Percentiles rank a stretch among this genome's conserved stretches.
Conservation (phyloP, 2,329 filamentous ascomycete genomes). For the Fusarium buharicum region DNA sequence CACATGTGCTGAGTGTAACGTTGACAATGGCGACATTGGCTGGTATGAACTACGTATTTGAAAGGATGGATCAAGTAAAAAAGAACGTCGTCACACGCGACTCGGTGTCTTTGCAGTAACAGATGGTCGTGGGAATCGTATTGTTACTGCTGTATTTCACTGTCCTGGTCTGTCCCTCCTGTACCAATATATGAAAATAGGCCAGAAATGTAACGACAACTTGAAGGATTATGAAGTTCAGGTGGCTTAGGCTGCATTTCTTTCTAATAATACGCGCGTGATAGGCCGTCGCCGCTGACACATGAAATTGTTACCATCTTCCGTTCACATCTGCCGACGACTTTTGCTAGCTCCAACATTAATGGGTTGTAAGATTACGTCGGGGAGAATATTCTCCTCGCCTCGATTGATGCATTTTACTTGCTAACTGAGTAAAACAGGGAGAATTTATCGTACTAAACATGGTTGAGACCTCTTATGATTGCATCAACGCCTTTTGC, state of each 20-base stretch:
- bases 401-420: accelerated
- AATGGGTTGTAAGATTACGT: constrained; percentile 31
- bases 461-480: background rate
- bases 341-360: constrained; percentile 21
- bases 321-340: constrained; percentile 36
- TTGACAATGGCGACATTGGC: too few species aligned
- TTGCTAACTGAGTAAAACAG: accelerated
- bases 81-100: too few species aligned
- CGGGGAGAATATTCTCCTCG: constrained; percentile 24
- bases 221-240: too few species aligned
- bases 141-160: too few species aligned
- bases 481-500: constrained; percentile 21
- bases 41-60: too few species aligned
- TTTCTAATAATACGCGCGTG: background rate
- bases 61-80: too few species aligned
- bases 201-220: too few species aligned
- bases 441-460: background rate
- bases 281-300: constrained; percentile 1
- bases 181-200: too few species aligned
- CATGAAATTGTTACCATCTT: constrained; percentile 15
- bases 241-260: background rate
- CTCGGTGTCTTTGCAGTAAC: too few species aligned
- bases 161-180: too few species aligned
- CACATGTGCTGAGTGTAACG: too few species aligned
- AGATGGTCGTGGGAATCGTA: too few species aligned